Evolutionary conservation across 768 basidiomycete genomes (phyloP).

Genomic region (Agaricus sinodeliciosus): DNA sequence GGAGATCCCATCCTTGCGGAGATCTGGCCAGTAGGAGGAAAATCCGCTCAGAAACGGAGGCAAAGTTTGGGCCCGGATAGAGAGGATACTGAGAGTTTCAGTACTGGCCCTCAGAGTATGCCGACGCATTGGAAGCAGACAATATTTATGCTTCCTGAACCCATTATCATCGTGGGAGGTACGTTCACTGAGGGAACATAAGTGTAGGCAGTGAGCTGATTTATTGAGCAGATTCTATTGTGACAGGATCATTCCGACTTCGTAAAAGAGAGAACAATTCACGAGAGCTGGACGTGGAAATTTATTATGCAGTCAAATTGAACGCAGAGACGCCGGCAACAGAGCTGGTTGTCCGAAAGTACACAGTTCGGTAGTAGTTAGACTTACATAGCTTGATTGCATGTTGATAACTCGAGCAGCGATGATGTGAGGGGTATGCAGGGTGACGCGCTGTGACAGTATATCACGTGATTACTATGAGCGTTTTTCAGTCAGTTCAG

Average conservation of each 20-base stretch:
- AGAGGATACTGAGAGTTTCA: conserved; percentile 66
- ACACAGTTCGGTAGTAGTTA: conserved; percentile 56
- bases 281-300: conserved; percentile 87
- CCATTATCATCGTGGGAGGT: conserved; percentile 75
- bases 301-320: conserved; percentile 59
- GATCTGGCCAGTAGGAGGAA: conserved; percentile 74
- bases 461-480: neutral
- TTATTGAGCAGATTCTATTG: conserved; percentile 49
- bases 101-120: conserved; percentile 81
- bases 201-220: neutral
- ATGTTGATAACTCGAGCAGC: neutral
- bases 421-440: neutral
- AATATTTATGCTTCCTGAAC: conserved; percentile 75
- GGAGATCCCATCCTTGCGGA: conserved; percentile 64
- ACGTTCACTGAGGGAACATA: conserved; percentile 15
- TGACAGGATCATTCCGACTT: conserved; percentile 79
- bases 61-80: conserved; percentile 46
- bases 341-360: conserved; percentile 64
- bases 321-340: conserved; percentile 31
- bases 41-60: conserved; percentile 50
- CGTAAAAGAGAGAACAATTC: conserved; percentile 76
- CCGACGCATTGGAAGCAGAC: conserved; percentile 99
- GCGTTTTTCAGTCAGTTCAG: neutral
- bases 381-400: neutral
- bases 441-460: neutral